These are phyloP conservation scores for Lasiodiplodia theobromae DNA, from an alignment of 2,329 filamentous ascomycete species.

Conservation along the genomic window DNA sequence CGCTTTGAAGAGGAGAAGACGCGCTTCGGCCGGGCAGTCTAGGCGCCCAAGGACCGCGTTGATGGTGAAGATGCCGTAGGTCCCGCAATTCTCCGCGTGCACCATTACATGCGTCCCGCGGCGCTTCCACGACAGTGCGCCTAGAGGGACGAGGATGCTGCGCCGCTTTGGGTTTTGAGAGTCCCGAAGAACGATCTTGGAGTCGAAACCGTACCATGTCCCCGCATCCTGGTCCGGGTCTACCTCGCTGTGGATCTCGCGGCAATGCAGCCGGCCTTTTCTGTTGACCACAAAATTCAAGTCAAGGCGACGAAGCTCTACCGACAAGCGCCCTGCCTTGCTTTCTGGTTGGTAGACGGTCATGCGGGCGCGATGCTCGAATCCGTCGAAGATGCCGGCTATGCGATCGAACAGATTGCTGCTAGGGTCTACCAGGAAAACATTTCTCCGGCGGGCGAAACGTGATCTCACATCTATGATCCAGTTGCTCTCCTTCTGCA, in stretches of 20 bases:
- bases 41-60: conserved; percentile 63
- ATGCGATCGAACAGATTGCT: conserved; percentile 52
- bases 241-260: conserved; percentile 60
- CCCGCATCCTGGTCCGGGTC: conserved; percentile 62
- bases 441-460: conserved; percentile 38
- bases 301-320: conserved; percentile 62
- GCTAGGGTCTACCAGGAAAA: conserved; percentile 58
- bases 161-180: conserved; percentile 48
- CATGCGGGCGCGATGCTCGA: conserved; percentile 56
- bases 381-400: conserved; percentile 56
- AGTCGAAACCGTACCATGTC: conserved; percentile 65
- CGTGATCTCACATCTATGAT: conserved; percentile 43
- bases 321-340: conserved; percentile 39
- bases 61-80: conserved; percentile 61
- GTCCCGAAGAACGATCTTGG: conserved; percentile 64
- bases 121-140: conserved; percentile 42
- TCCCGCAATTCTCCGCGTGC: conserved; percentile 42
- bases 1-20: conserved; percentile 64
- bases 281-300: conserved; percentile 62
- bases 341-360: conserved; percentile 55
- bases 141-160: conserved; percentile 63
- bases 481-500: conserved; percentile 49
- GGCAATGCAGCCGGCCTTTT: conserved; percentile 53
- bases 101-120: conserved; percentile 54
- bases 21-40: conserved; percentile 64